A percentile compares a stretch with the other conserved stretches of the same genome.
Conservation (phyloP, 805 yeast genomes). For the Pichia manshurica region DNA sequence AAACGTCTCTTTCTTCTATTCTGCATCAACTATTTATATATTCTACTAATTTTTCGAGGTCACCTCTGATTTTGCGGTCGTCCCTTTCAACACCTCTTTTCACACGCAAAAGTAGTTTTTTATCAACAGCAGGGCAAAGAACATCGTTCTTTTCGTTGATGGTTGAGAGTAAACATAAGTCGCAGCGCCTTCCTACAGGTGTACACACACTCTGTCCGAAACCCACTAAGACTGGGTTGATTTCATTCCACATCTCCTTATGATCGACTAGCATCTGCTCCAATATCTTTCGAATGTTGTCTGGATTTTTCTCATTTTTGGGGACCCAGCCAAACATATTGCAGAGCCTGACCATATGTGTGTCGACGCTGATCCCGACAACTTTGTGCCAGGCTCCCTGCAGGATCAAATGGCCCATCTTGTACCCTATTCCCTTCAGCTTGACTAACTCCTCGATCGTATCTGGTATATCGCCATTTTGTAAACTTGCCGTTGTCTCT, state of each 20-base stretch:
- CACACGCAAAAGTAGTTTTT: constrained; percentile 34
- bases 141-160: constrained; percentile 22
- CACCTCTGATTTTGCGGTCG: constrained; percentile 36
- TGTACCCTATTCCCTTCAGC: constrained; percentile 93
- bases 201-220: constrained; percentile 88
- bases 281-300: constrained; percentile 59
- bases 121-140: constrained; percentile 55
- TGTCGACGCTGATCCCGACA: constrained; percentile 90
- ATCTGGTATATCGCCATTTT: constrained; percentile 66
- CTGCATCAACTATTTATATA: constrained; percentile 27
- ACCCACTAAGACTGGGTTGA: constrained; percentile 84
- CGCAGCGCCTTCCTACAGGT: constrained; percentile 67
- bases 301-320: constrained; percentile 53
- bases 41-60: constrained; percentile 32
- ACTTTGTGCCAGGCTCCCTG: constrained; percentile 78
- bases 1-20: neutral
- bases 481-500: constrained; percentile 51
- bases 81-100: constrained; percentile 21
- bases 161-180: constrained; percentile 47
- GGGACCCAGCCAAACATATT: constrained; percentile 78
- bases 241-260: constrained; percentile 67
- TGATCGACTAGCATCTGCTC: constrained; percentile 65
- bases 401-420: constrained; percentile 80
- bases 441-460: constrained; percentile 57
- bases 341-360: constrained; percentile 77